Evolutionary conservation across 352 stramenopile species (phyloP).

Genomic region (Phytophthora lateralis): DNA sequence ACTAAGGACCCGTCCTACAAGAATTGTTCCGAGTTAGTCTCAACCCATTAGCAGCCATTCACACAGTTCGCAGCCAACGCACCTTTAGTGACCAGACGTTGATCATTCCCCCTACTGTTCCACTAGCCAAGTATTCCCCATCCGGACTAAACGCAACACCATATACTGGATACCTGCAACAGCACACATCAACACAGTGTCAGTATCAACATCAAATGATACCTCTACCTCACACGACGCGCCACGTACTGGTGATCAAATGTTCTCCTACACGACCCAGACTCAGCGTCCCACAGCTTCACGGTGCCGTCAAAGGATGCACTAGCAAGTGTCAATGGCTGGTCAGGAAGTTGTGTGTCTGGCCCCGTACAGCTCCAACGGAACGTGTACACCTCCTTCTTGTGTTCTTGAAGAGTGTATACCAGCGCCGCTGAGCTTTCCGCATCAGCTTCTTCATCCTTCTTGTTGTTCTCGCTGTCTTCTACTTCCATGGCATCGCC

Average conservation of each 20-base stretch:
- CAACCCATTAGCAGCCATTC: background rate
- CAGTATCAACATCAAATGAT: constrained; percentile 23
- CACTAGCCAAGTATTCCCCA: constrained; percentile 96
- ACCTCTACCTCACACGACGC: constrained; percentile 20
- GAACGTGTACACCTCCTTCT: constrained; percentile 94
- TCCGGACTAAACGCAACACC: constrained; percentile 86
- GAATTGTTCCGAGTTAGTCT: constrained; percentile 4
- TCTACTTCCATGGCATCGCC: constrained; percentile 38
- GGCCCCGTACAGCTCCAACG: constrained; percentile 90
- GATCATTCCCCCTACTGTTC: constrained; percentile 96
- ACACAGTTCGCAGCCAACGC: constrained; percentile 52
- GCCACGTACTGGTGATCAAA: constrained; percentile 93
- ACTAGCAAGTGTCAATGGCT: constrained; percentile 89
- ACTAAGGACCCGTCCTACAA: constrained; percentile 74
- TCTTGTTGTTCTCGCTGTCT: constrained; percentile 34
- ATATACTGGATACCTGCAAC: constrained; percentile 82
- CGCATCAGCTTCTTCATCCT: constrained; percentile 26
- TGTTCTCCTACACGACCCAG: constrained; percentile 91
- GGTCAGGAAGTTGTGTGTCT: constrained; percentile 61
- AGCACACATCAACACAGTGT: constrained; percentile 17
- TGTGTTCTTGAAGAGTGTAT: constrained; percentile 90
- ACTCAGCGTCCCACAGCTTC: constrained; percentile 93
- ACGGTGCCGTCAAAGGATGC: constrained; percentile 97
- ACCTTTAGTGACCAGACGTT: constrained; percentile 98
- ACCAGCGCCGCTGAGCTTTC: constrained; percentile 54